Percentiles rank a stretch among this genome's conserved stretches.
Conservation (phyloP, 1,284 basidiomycete species). For the Somion occarium region DNA sequence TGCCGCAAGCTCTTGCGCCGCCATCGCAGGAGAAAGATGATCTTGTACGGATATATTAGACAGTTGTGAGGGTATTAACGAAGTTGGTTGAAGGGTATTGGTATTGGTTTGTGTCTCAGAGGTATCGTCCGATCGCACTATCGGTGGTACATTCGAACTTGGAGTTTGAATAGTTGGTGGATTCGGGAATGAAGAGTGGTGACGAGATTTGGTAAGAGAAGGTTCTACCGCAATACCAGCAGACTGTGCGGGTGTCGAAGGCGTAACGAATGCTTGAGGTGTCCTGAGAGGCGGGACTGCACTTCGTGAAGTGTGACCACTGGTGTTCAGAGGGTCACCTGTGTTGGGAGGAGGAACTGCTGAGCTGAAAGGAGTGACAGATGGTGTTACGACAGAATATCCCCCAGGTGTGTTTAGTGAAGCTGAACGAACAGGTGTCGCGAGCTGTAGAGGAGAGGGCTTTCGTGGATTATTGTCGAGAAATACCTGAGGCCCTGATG, state of each 20-base stretch:
- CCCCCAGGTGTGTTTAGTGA: background rate
- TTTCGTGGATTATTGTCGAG: background rate
- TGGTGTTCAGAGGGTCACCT: background rate
- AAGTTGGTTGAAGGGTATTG: background rate
- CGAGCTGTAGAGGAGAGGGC: background rate
- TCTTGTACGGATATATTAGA: no score
- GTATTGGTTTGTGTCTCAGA: background rate
- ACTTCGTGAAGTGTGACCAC: background rate
- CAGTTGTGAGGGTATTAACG: no score
- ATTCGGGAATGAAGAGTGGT: background rate
- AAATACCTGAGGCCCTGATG: background rate
- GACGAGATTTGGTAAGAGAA: background rate
- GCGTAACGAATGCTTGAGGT: background rate
- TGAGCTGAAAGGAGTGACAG: background rate
- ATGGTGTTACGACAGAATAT: background rate
- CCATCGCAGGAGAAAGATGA: no score
- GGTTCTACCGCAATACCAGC: background rate
- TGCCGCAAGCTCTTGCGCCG: constrained; percentile 8
- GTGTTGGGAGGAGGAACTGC: background rate
- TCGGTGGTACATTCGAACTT: no score
- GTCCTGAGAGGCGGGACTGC: constrained; percentile 2
- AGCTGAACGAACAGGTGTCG: background rate
- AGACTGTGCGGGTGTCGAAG: background rate
- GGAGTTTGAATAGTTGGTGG: background rate
- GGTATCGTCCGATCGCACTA: background rate